These are phyloP conservation scores for Inonotus obliquus DNA, from an alignment of 1,284 basidiomycete species.

Conservation along the genomic window DNA sequence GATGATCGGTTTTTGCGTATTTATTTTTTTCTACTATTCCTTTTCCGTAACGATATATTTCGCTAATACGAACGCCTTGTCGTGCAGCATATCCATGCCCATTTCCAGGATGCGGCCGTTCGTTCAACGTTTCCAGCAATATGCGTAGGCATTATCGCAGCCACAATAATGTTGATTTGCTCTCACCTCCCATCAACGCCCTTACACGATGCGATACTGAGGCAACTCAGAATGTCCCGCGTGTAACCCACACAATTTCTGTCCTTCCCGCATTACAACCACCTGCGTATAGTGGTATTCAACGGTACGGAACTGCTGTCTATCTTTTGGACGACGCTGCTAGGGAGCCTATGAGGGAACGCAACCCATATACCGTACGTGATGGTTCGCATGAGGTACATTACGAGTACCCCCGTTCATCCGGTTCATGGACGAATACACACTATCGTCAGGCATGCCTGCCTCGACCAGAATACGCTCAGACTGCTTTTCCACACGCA, in stretches of 20 bases:
- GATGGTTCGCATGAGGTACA: too few species aligned
- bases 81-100: slow-evolving; percentile 58
- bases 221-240: background rate
- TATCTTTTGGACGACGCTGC: too few species aligned
- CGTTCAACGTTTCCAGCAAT: slow-evolving; percentile 42
- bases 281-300: too few species aligned
- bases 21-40: background rate
- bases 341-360: too few species aligned
- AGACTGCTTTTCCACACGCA: too few species aligned
- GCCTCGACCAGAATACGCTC: too few species aligned
- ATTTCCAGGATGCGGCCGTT: slow-evolving; percentile 35
- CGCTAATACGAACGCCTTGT: background rate
- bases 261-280: too few species aligned
- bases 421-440: too few species aligned
- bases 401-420: too few species aligned
- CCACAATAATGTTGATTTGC: slow-evolving; percentile 23
- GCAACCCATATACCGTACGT: too few species aligned
- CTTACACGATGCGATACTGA: background rate
- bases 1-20: background rate
- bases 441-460: too few species aligned
- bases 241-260: background rate
- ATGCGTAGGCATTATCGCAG: slow-evolving; percentile 40
- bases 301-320: too few species aligned
- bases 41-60: background rate
- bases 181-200: background rate